phyloP scores from a whole-genome alignment of 371 early-diverging fungal genomes.

The Dichotomocladium elegans region DNA sequence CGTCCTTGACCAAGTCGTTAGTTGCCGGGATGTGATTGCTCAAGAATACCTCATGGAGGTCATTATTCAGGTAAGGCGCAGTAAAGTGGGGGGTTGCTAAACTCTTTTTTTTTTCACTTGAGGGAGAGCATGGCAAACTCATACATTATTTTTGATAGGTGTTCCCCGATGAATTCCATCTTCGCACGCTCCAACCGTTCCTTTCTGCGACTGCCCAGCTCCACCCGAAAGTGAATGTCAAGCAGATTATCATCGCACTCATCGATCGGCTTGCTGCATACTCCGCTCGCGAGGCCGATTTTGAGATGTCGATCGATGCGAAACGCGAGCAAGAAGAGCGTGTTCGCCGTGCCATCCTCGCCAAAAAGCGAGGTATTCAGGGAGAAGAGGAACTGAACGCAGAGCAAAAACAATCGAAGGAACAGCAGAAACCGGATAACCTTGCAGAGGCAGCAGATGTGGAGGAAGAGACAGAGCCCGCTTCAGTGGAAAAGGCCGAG shows the following conservation, averaged over 20 bases:
- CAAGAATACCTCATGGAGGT: slow-evolving; percentile 98
- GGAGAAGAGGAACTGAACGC: slow-evolving; percentile 19
- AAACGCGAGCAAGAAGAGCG: slow-evolving; percentile 3
- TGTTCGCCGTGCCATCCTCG: slow-evolving; percentile 18
- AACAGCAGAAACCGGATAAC: slow-evolving; percentile 8
- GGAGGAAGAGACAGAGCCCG: slow-evolving; percentile 18
- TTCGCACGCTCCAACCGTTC: slow-evolving; percentile 85
- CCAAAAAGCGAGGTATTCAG: slow-evolving; percentile 17
- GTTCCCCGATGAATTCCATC: slow-evolving; percentile 94
- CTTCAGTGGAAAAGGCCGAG: slow-evolving; percentile 12
- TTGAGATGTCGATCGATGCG: slow-evolving; percentile 10
- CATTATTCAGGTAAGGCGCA: slow-evolving; percentile 78
- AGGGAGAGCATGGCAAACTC: neutral
- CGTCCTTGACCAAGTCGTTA: slow-evolving; percentile 91
- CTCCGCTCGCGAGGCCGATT: slow-evolving; percentile 30
- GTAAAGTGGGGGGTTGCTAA: too few species aligned
- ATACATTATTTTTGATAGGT: slow-evolving; percentile 40
- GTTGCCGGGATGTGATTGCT: slow-evolving; percentile 95
- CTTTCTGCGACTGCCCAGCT: slow-evolving; percentile 87
- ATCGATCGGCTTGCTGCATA: slow-evolving; percentile 78
- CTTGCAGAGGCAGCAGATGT: slow-evolving; percentile 11
- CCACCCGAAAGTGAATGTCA: slow-evolving; percentile 88
- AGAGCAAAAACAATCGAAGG: slow-evolving; percentile 15
- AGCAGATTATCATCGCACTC: slow-evolving; percentile 89
- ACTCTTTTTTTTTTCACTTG: too few species aligned